These are phyloP conservation scores for Raffaelea arxii DNA, from an alignment of 2,329 filamentous ascomycete species.

Conservation along the genomic window DNA sequence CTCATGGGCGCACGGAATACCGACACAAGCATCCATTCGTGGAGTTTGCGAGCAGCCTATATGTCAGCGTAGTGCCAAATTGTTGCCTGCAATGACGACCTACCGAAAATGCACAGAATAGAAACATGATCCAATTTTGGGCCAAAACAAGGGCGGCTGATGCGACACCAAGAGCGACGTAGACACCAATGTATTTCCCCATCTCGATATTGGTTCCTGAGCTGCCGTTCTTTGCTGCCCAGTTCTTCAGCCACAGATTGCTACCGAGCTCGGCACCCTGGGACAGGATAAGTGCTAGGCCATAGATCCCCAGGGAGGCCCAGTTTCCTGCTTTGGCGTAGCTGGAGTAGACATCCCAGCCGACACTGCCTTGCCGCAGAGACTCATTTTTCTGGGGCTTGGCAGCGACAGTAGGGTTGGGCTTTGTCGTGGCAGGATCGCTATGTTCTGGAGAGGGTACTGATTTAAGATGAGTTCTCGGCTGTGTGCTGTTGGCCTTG, in stretches of 20 bases:
- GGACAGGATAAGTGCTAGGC: conserved; percentile 64
- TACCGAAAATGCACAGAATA: conserved; percentile 96
- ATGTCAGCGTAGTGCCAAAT: neutral
- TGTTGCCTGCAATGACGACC: conserved; percentile 85
- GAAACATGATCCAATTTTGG: conserved; percentile 85
- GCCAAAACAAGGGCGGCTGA: conserved; percentile 75
- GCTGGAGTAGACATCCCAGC: conserved; percentile 85
- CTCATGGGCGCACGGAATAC: conserved; percentile 98
- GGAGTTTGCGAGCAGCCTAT: conserved; percentile 85
- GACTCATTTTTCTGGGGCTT: conserved; percentile 84
- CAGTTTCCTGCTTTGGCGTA: conserved; percentile 95
- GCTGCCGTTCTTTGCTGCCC: conserved; percentile 71
- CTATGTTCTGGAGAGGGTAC: too few species aligned
- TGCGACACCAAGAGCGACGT: conserved; percentile 89
- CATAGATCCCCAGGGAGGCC: conserved; percentile 69
- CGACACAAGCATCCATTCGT: conserved; percentile 93
- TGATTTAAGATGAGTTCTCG: too few species aligned
- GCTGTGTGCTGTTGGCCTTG: too few species aligned
- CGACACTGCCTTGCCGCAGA: conserved; percentile 91
- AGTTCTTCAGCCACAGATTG: conserved; percentile 87
- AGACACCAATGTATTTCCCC: conserved; percentile 88
- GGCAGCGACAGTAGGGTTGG: conserved; percentile 67
- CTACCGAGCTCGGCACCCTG: conserved; percentile 77
- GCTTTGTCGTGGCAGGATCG: too few species aligned
- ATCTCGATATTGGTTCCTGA: conserved; percentile 62